A percentile compares a stretch with the other conserved stretches of the same genome.
Conservation (phyloP, 345 rosid genomes). For the Acer negundo region DNA sequence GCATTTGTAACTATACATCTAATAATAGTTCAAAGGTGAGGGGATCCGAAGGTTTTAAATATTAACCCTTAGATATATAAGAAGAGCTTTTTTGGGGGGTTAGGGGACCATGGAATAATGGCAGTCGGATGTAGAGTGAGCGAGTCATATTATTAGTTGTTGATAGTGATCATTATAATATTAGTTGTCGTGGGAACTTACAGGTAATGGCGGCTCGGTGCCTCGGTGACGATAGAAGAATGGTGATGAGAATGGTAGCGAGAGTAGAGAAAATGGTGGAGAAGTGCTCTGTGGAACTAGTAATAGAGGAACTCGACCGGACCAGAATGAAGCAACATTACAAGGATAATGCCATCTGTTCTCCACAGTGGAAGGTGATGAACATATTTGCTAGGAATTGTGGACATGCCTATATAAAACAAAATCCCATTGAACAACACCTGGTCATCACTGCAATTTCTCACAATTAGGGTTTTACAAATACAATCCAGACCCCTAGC, state of each 20-base stretch:
- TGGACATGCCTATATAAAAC: slow-evolving; percentile 20
- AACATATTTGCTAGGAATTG: slow-evolving; percentile 26
- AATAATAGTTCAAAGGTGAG: too few species aligned
- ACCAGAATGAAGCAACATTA: slow-evolving; percentile 37
- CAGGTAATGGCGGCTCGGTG: slow-evolving; percentile 54
- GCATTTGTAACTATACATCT: too few species aligned
- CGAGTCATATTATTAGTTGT: too few species aligned
- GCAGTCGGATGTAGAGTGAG: too few species aligned
- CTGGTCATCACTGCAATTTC: slow-evolving; percentile 42
- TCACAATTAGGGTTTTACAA: too few species aligned
- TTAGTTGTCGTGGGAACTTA: slow-evolving; percentile 7
- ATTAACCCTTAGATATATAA: too few species aligned
- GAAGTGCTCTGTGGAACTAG: slow-evolving; percentile 58
- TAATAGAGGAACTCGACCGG: slow-evolving; percentile 60
- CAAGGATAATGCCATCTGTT: slow-evolving; percentile 39
- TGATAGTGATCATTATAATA: background rate
- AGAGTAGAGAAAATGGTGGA: slow-evolving; percentile 56
- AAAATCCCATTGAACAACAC: slow-evolving; percentile 42
- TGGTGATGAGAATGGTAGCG: slow-evolving; percentile 71
- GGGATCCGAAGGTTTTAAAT: too few species aligned
- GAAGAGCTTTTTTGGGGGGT: too few species aligned
- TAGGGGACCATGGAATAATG: too few species aligned
- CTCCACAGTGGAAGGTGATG: slow-evolving; percentile 44
- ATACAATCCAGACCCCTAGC: too few species aligned
- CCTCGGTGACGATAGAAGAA: slow-evolving; percentile 33